Evolutionary conservation across 2,329 filamentous ascomycete genomes (phyloP), one percentile per base, ranked within the genome.

Genomic region (Talaromyces pinophilus): DNA sequence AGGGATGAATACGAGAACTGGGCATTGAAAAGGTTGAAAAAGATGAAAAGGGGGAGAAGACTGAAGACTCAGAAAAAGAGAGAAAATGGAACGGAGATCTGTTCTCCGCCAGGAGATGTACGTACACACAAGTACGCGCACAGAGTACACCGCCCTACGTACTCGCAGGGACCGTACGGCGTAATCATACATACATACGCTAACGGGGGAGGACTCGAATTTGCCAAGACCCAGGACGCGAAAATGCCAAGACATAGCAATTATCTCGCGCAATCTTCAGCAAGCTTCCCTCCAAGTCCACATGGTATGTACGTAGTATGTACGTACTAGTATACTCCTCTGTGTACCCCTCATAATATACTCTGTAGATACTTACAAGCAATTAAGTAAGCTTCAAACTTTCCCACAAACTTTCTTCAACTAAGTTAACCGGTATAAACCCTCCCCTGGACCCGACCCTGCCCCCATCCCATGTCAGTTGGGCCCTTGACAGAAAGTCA

Each of bases 91-190:
- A 38, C 54, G 54, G 54, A 40, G 33, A 57, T 25, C 54, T 57
- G 54, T 57, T 57, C 54, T 57, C 54, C 54, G 54, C 25, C n/a
- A 55, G n/a, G n/a, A 19, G 17, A n/a, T 5, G 28, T 54, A 25
- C 19, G 19, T 50, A 50, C 19, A 50, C 19, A 25, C 22, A 25
- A 50, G 19, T 28, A 48, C 10, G 19, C 19, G 19, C 22, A 50
- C 46, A 10, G 44, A 22, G 25, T 54, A 54, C 13, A 30, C 48
- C 25, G 48, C 48, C 30, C 25, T 25, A 25, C 25, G 25, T 25
- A 25, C 40, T n/a, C 40, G 40, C 40, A 44, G 17, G 17, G 17
- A 44, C 7, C 44, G 4, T 5, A 38, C 35, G 35, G 35, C 35
- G 35, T 19, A 46, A 25, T 25, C 22, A 25, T 25, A 25, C 19